Conservation (phyloP, 805 yeast species). For the Candida andamanensis region DNA sequence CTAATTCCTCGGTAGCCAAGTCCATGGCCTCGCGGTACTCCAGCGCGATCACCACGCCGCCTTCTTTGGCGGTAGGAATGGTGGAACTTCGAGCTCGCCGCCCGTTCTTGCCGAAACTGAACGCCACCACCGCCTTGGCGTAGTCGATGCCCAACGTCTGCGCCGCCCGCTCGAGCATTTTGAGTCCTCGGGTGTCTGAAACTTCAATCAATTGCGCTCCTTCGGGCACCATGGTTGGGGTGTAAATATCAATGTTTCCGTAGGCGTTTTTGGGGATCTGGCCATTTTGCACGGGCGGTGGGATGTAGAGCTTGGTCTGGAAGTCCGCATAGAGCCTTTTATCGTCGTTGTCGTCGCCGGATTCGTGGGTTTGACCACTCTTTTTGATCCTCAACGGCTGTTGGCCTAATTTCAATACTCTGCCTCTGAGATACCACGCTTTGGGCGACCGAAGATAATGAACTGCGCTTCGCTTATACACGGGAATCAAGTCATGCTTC, state of each 20-base stretch:
- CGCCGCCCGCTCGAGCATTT: constrained; percentile 66
- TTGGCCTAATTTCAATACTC: constrained; percentile 66
- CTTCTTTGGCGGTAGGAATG: constrained; percentile 57
- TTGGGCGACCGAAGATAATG: constrained; percentile 62
- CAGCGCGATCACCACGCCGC: constrained; percentile 71
- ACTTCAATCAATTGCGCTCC: constrained; percentile 58
- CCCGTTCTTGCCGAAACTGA: constrained; percentile 56
- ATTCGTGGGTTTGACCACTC: constrained; percentile 5
- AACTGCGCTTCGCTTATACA: constrained; percentile 66
- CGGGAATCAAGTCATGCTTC: constrained; percentile 43
- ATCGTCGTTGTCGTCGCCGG: constrained; percentile 44
- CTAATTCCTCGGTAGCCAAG: constrained; percentile 44
- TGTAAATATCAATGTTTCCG: constrained; percentile 81
- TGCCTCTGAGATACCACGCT: constrained; percentile 83
- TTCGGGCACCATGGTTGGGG: constrained; percentile 74
- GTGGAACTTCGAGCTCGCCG: constrained; percentile 17
- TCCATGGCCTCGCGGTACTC: constrained; percentile 58
- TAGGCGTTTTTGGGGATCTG: constrained; percentile 67
- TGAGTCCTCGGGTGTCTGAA: constrained; percentile 25
- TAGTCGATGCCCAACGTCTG: constrained; percentile 63
- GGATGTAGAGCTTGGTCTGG: constrained; percentile 68
- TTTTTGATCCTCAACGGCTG: constrained; percentile 49
- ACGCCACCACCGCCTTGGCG: constrained; percentile 84
- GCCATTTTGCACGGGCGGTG: constrained; percentile 66
- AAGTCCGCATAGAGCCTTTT: constrained; percentile 68